Evolutionary conservation across 2,329 filamentous ascomycete species (phyloP), one percentile per base, ranked within the genome.

Genomic region (Microsporum audouinii): DNA sequence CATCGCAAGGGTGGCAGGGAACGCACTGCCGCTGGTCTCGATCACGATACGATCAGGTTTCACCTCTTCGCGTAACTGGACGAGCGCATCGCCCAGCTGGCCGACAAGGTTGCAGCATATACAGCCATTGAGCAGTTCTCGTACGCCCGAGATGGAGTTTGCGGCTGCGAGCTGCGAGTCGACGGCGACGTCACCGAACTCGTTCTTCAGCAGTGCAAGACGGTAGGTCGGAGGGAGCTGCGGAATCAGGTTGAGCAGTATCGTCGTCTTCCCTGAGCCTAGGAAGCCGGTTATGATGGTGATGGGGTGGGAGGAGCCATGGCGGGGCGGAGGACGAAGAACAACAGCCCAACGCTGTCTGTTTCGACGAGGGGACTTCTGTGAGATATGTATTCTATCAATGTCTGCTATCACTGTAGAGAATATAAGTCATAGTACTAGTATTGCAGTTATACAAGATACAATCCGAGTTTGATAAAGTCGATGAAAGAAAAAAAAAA

Each of bases 51-150:
- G 84, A 71, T 96, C 88, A 0, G 91, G 92, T 0, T 66, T 64
- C 4, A 81, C 76, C 41, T 81, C 76, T 31, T 77, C 73, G 58
- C 83, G 82, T 45, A 99, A 84, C 70, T 94, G 86, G 49, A 82
- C 77, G 17, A 99, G 84, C 1, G 92, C 91, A 56, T 88, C 85
- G 63, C 84, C 84, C 5, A 99, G 84, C 73, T 95, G 89, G 14
- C 94, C 94, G 63, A 99, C 92, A 31, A 97, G 87, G 72, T 97
- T 97, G 79, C 94, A 99, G 82, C 94, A 99, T 75, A 99, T 97
- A 77, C 94, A 97, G 66, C 92, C 94, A 73, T 96, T 95, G 60
- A 99, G 86, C 0, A 99, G 82, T 75, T 99, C 94, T 68, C 88
- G 88, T 3, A 96, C 91, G 60, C 91, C 92, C 0, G 89, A 87